Conservation (phyloP, 2,329 filamentous ascomycete species). For the Ophiostoma novo-ulmi region DNA sequence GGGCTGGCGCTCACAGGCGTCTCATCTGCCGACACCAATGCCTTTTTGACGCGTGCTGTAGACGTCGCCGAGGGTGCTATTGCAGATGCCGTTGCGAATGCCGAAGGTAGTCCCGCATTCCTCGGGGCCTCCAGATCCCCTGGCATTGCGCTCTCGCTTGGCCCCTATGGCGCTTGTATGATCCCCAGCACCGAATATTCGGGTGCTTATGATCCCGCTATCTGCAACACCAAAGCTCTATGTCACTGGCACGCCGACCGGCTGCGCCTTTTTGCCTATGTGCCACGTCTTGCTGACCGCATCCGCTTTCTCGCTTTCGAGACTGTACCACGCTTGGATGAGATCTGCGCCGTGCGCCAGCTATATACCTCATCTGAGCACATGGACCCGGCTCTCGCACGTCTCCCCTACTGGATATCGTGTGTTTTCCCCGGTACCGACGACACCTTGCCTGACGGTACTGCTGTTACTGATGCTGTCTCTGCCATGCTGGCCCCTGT, state of each 20-base stretch:
- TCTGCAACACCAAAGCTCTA: neutral
- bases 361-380: neutral
- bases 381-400: neutral
- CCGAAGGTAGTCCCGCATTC: too few relatives aligned
- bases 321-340: neutral
- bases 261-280: neutral
- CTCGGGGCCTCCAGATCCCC: neutral
- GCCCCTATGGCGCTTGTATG: neutral
- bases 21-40: neutral
- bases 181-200: neutral
- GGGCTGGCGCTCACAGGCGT: neutral
- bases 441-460: neutral
- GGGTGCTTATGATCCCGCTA: neutral
- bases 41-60: neutral
- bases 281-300: constrained; percentile 3
- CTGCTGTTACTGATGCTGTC: neutral
- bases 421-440: neutral
- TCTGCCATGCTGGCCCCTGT: neutral
- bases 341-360: neutral
- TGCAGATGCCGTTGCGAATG: neutral
- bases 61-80: constrained; percentile 10
- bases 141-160: neutral
- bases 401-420: constrained; percentile 1
- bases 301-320: neutral
- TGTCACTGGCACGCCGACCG: neutral